A percentile compares a stretch with the other conserved stretches of the same genome.
These are phyloP conservation scores for Aspergillus fructus DNA, from an alignment of 2,329 filamentous ascomycete genomes.

Conservation along the genomic window DNA sequence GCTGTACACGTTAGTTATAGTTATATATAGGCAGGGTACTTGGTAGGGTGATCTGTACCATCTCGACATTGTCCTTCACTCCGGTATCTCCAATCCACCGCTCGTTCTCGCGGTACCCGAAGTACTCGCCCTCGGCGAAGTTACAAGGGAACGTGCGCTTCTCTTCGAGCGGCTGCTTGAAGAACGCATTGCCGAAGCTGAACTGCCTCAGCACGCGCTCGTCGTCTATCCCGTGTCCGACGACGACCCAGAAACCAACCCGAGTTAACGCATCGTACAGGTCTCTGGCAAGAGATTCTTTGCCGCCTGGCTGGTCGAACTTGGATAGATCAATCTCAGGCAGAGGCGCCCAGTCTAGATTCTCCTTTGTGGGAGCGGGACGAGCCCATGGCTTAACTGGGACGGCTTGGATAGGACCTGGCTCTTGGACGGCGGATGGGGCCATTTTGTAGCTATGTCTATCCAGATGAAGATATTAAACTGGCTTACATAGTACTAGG, in stretches of 20 bases:
- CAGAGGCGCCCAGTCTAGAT: slow-evolving; percentile 52
- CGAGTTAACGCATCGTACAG: slow-evolving; percentile 53
- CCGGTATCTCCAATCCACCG: slow-evolving; percentile 35
- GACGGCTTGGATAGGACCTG: slow-evolving; percentile 5
- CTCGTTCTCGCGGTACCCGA: slow-evolving; percentile 33
- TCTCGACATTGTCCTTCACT: slow-evolving; percentile 37
- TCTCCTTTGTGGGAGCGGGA: slow-evolving; percentile 23
- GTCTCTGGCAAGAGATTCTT: slow-evolving; percentile 53
- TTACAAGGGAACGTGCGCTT: slow-evolving; percentile 22
- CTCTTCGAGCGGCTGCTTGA: slow-evolving; percentile 29
- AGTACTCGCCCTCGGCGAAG: slow-evolving; percentile 33
- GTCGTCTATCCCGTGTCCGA: slow-evolving; percentile 23
- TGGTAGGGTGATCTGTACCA: slow-evolving; percentile 15
- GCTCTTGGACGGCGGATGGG: slow-evolving; percentile 21
- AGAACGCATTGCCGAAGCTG: slow-evolving; percentile 29
- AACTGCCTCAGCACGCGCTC: slow-evolving; percentile 28
- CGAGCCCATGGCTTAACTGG: slow-evolving; percentile 28
- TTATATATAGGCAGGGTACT: too few species aligned
- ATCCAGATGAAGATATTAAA: too few species aligned
- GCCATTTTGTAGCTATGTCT: slow-evolving; percentile 13
- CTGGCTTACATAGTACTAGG: background rate
- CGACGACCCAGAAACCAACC: slow-evolving; percentile 32
- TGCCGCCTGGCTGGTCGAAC: slow-evolving; percentile 55
- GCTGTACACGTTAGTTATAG: background rate
- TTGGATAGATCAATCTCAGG: slow-evolving; percentile 56